These are phyloP conservation scores for Diphasiastrum complanatum DNA, from an alignment of 83 land plant species.

Conservation along the genomic window DNA sequence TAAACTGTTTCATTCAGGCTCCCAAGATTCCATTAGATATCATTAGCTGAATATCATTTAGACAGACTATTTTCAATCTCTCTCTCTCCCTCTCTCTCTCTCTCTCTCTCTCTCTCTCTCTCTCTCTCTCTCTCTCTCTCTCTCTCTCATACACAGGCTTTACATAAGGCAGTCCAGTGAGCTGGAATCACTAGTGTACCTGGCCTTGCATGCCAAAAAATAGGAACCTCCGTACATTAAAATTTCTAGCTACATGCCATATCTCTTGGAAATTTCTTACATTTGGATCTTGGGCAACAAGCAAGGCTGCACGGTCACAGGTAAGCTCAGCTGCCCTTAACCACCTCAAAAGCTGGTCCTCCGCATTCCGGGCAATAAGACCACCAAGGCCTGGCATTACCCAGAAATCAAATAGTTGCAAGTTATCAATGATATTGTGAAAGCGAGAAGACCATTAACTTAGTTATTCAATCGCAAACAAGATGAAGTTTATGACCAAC, in stretches of 20 bases:
- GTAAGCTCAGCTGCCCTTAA: constrained; percentile 81
- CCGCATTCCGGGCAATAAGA: constrained; percentile 51
- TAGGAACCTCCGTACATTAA: not conserved
- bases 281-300: constrained; percentile 84
- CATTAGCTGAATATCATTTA: too few relatives aligned
- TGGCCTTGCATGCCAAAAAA: not conserved
- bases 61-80: too few relatives aligned
- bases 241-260: not conserved
- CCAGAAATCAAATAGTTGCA: not conserved
- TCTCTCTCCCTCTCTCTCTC: too few relatives aligned
- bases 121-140: too few relatives aligned
- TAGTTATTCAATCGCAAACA: not conserved
- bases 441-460: not conserved
- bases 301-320: constrained; percentile 88
- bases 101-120: too few relatives aligned
- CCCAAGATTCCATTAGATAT: too few relatives aligned
- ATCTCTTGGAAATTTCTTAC: constrained; percentile 26
- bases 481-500: constrained; percentile 25
- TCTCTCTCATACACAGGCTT: too few relatives aligned
- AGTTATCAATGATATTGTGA: not conserved
- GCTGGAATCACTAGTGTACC: not conserved
- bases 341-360: constrained; percentile 78
- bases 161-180: too few relatives aligned
- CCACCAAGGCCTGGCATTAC: constrained; percentile 53
- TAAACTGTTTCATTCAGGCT: too few relatives aligned